These are phyloP conservation scores for Sarocladiaceae sp. DNA, from an alignment of 2,329 filamentous ascomycete genomes.

Conservation along the genomic window DNA sequence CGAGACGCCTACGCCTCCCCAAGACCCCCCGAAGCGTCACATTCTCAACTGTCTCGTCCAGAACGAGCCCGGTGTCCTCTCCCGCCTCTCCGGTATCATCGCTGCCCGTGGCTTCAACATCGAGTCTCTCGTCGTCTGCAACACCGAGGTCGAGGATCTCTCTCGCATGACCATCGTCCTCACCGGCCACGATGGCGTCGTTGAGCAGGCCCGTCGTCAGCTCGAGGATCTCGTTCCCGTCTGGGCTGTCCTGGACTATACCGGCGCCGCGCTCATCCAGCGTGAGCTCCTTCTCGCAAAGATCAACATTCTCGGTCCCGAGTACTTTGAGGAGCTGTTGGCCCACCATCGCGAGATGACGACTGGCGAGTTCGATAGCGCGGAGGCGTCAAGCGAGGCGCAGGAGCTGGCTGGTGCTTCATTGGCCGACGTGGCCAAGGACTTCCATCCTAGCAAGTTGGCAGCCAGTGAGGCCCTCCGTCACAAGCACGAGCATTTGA, in stretches of 20 bases:
- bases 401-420: conserved; percentile 29
- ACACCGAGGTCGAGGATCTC: conserved; percentile 92
- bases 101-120: conserved; percentile 98
- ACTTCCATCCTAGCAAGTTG: conserved; percentile 87
- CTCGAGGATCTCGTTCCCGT: conserved; percentile 95
- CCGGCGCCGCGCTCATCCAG: conserved; percentile 84
- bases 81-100: conserved; percentile 91
- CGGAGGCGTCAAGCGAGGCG: conserved; percentile 35
- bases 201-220: conserved; percentile 93
- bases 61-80: conserved; percentile 96
- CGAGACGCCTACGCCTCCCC: conserved; percentile 84
- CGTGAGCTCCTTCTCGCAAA: conserved; percentile 92
- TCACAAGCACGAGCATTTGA: conserved; percentile 95
- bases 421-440: conserved; percentile 46
- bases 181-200: conserved; percentile 90
- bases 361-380: conserved; percentile 29
- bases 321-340: conserved; percentile 96
- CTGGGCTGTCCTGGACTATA: conserved; percentile 98
- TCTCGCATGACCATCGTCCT: conserved; percentile 99
- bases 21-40: conserved; percentile 83
- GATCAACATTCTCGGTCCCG: conserved; percentile 90
- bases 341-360: conserved; percentile 90
- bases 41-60: conserved; percentile 97
- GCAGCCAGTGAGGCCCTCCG: conserved; percentile 82
- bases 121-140: conserved; percentile 95